Evolutionary conservation across 805 yeast species (phyloP), one percentile per base, ranked within the genome.

Genomic region (Ogataea salicorniae): DNA sequence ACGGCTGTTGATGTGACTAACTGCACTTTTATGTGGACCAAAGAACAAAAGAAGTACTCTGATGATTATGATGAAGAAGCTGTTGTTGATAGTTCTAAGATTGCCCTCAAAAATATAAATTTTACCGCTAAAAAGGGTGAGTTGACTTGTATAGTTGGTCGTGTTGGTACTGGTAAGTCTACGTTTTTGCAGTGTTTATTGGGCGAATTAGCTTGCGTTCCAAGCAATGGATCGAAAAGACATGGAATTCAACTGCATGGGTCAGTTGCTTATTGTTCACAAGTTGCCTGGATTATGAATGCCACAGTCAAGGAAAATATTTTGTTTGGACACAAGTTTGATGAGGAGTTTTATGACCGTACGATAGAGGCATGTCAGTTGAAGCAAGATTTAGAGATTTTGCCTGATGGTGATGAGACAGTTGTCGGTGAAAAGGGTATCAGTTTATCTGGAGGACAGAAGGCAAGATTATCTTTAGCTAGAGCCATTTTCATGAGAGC

Each of bases 341-440:
- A 94, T 59, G 77, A 84, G 13, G 84, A 75, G 3, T 91, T 91
- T 59, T 94, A 94, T 67, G 77, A 83, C 34, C 76, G 76, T 55
- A 92, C 96, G 0, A 69, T 94, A 20, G 80, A 81, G 44, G 96
- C 97, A 0, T 94, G 99, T 74, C 97, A 95, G 14, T 76, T 94
- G 56, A 67, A 75, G 13, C 81, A 81, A 26, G 99, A 94, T 70
- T 72, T 94, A 51, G 79, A 77, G 31, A 80, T 83, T 31, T 75
- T 94, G 50, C 89, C 96, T 1, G 87, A 88, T 60, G 96, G 97
- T 46, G 98, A 94, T 64, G 75, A 74, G 44, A 94, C 99, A 6
- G 80, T 87, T 57, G 98, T 94, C 48, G 99, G 99, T 53, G 99
- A 94, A 70, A 89, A 92, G 65, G 99, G 99, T 54, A 91, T 94